A percentile compares a stretch with the other conserved stretches of the same genome.
These are phyloP conservation scores for Phallus indusiatus DNA, from an alignment of 768 basidiomycete genomes.

Conservation along the genomic window DNA sequence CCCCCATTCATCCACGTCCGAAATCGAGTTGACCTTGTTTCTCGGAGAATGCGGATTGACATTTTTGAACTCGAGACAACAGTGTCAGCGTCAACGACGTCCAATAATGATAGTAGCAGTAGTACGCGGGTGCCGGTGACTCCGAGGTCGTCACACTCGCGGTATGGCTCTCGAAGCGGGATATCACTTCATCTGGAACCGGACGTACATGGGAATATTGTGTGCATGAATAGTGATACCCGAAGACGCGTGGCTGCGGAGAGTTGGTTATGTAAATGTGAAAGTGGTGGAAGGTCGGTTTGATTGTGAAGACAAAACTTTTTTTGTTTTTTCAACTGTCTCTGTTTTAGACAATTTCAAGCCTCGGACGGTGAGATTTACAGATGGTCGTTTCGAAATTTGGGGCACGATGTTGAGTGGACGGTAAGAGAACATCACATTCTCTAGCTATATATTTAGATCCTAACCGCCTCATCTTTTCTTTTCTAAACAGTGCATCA, in stretches of 20 bases:
- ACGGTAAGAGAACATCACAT: slow-evolving; percentile 32
- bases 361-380: slow-evolving; percentile 56
- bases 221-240: slow-evolving; percentile 26
- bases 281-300: slow-evolving; percentile 33
- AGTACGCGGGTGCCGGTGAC: too few relatives aligned
- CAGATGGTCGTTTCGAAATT: slow-evolving; percentile 43
- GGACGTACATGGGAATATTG: slow-evolving; percentile 42
- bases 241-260: slow-evolving; percentile 34
- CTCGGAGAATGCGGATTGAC: slow-evolving; percentile 39
- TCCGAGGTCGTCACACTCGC: slow-evolving; percentile 37
- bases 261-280: slow-evolving; percentile 38
- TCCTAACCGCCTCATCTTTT: not conserved
- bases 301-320: not conserved
- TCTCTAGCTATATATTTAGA: not conserved
- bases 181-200: slow-evolving; percentile 25
- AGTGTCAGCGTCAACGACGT: too few relatives aligned
- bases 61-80: slow-evolving; percentile 43
- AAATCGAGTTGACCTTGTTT: slow-evolving; percentile 30
- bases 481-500: slow-evolving; percentile 46
- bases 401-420: slow-evolving; percentile 45
- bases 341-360: slow-evolving; percentile 36
- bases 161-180: slow-evolving; percentile 16
- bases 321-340: not conserved
- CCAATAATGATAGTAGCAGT: too few relatives aligned
- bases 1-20: not conserved